Evolutionary conservation across 345 rosid genomes (phyloP), one percentile per base, ranked within the genome.

Genomic region (Leavenworthia alabamica): DNA sequence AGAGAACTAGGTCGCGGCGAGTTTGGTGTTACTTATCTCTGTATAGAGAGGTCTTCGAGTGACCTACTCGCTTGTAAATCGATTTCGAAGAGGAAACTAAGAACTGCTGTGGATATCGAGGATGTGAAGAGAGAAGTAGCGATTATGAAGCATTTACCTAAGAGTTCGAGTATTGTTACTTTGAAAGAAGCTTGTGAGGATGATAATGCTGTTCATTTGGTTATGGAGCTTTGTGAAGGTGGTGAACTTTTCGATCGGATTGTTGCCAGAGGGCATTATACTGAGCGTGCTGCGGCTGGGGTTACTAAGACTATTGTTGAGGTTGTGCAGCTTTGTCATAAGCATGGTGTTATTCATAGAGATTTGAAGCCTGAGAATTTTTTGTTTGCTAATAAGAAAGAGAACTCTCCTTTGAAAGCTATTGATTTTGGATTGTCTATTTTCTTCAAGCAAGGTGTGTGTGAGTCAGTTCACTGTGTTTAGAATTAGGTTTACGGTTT

Each of bases 181-280:
- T 68, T 94, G 71, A 88, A 83, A 66, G 99, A 94, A 67, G 96
- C 99, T 4, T 88, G 92, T 57, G 99, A 94, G 81, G 99, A 94
- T 46, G 96, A 94, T 49, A 82, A 74, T 73, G 99, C 99, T 8
- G 99, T 94, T 70, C 97, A 94, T 82, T 79, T 92, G 77, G 97
- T 92, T 54, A 94, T 94, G 99, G 99, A 94, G 86, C 75, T 94
- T n/a, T 94, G 99, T 29, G 99, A 94, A 71, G 99, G 99, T 8
- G 99, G 99, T 11, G 99, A 94, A 66, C 82, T 94, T 54, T 94
- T 94, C 66, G 99, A 94, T 82, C 87, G 99, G 87, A 94, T 94
- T 64, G 99, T 94, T 3, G 97, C 99, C 0, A 72, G 99, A 68
- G 99, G 99, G 14, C 99, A 94, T 73, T 94, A 94, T 61, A 85